These are phyloP conservation scores for Crotalaria pallida DNA, from an alignment of 306 rosid species.

Conservation along the genomic window DNA sequence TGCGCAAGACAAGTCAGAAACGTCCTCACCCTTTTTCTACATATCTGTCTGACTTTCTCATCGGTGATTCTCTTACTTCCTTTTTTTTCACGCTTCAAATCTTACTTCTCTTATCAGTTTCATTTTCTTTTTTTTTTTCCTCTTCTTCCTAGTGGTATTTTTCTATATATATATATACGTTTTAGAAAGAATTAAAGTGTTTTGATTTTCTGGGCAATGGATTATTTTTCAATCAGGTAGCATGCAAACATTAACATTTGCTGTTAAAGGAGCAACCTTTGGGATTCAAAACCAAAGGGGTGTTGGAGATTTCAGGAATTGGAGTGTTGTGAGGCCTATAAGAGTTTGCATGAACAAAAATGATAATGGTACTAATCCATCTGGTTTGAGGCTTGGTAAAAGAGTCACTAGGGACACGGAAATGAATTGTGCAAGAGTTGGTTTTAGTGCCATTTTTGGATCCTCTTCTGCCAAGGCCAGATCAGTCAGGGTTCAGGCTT, in stretches of 20 bases:
- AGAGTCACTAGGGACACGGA: slow-evolving; percentile 41
- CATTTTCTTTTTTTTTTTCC: not conserved
- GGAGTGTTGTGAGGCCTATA: slow-evolving; percentile 30
- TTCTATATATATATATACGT: not conserved
- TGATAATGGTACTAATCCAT: slow-evolving; percentile 25
- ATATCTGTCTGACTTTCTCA: not conserved
- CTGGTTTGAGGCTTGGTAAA: slow-evolving; percentile 43
- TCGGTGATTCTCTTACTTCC: slow-evolving; percentile 5
- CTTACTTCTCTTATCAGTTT: not conserved
- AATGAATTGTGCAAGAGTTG: slow-evolving; percentile 32
- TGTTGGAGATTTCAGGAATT: slow-evolving; percentile 37
- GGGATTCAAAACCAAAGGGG: slow-evolving; percentile 44
- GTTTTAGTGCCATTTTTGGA: slow-evolving; percentile 40
- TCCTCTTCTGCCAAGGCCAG: slow-evolving; percentile 48
- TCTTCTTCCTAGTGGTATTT: not conserved
- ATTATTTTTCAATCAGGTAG: slow-evolving; percentile 29
- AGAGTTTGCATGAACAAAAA: slow-evolving; percentile 39
- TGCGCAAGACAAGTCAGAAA: not conserved
- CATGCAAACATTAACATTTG: slow-evolving; percentile 66
- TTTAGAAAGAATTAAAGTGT: not conserved
- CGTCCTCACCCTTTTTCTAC: not conserved
- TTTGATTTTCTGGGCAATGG: slow-evolving; percentile 30
- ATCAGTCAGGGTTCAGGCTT: slow-evolving; percentile 66
- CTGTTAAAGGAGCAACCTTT: slow-evolving; percentile 40
- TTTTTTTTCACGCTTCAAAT: not conserved